These are phyloP conservation scores for Beta vulgaris DNA, from an alignment of 148 eudicot species.

Conservation along the genomic window DNA sequence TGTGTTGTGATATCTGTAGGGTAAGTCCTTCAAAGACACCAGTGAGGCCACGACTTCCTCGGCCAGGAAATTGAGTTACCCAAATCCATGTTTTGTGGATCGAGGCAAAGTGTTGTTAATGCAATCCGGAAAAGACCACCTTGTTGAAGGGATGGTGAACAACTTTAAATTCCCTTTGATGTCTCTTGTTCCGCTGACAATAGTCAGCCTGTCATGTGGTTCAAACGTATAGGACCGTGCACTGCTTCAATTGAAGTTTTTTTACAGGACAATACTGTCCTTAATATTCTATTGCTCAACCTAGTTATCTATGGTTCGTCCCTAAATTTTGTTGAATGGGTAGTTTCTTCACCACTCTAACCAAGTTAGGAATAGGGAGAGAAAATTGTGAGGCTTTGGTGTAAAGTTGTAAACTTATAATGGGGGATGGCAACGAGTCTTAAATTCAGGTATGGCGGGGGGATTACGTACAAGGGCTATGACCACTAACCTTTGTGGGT, in stretches of 20 bases:
- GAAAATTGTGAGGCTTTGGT: background rate
- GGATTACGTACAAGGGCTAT: no score
- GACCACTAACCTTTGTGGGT: no score
- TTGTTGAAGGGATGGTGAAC: conserved; percentile 28
- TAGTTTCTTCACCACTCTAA: background rate
- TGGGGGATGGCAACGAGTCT: no score
- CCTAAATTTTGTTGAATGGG: background rate
- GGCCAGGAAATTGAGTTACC: conserved; percentile 37
- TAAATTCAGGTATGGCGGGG: no score
- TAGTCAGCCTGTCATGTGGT: conserved; percentile 20
- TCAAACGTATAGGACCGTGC: conserved; percentile 26
- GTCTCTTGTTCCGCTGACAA: conserved; percentile 15
- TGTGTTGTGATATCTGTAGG: conserved; percentile 36
- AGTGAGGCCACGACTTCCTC: conserved; percentile 74
- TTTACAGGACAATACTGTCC: conserved; percentile 20
- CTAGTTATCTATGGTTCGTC: background rate
- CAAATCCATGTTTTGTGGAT: conserved; percentile 23
- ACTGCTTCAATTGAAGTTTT: conserved; percentile 30
- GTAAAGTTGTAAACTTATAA: no score
- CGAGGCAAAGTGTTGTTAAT: conserved; percentile 27
- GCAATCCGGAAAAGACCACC: conserved; percentile 28
- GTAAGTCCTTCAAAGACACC: conserved; percentile 99
- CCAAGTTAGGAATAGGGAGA: background rate
- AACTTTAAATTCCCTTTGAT: conserved; percentile 22
- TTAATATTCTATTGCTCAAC: conserved; percentile 13